Base-by-base conservation (phyloP, 2,329 filamentous ascomycete genomes). In the Zasmidium citrigriseum region DNA sequence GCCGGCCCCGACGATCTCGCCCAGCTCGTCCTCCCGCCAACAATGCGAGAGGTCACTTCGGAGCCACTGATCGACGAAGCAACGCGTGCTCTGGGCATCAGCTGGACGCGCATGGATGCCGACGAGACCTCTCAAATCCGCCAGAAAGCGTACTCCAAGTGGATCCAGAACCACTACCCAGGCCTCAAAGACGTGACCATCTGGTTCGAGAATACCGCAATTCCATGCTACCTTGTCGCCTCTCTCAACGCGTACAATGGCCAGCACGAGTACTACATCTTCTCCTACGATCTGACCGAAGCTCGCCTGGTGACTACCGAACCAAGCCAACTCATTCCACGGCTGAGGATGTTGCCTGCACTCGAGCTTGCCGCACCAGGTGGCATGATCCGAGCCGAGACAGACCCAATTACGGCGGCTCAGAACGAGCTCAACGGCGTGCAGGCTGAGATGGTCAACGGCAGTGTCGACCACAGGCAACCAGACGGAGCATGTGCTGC, bases 41-140 rank as follows among this genome's bases (percentile, higher is more conserved):
- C 80, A 63, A 80, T 80, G 61, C 80, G 82, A 65, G 78, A 81
- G 47, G 70, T 62, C 38, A 76, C 80, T 27, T 75, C 79, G 57
- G 86, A 89, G 69, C 89, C 89, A 38, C 81, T 87, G 41, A 85
- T 96, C 66, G 91, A 96, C 75, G 87, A 91, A 73, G 92, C 93
- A 67, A 96, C 92, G n/a, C 81, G 89, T 50, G 87, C 91, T 60
- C 86, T 97, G 23, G 93, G 93, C 55, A 92, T 97, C 66, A 92
- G 92, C 67, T 97, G 93, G 93, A 89, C 88, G 67, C 88, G 88
- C 64, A 86, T 96, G 72, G 89, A 88, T 73, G 83, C 86, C 49
- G 87, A 89, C 64, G 83, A 85, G 63, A 85, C 90, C 65, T 86
- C 93, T 61, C 89, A 66, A 18, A 74, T 73, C 64, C 70, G 63